phyloP scores from a whole-genome alignment of 169 alveolate species.

The Eimeria maxima region DNA sequence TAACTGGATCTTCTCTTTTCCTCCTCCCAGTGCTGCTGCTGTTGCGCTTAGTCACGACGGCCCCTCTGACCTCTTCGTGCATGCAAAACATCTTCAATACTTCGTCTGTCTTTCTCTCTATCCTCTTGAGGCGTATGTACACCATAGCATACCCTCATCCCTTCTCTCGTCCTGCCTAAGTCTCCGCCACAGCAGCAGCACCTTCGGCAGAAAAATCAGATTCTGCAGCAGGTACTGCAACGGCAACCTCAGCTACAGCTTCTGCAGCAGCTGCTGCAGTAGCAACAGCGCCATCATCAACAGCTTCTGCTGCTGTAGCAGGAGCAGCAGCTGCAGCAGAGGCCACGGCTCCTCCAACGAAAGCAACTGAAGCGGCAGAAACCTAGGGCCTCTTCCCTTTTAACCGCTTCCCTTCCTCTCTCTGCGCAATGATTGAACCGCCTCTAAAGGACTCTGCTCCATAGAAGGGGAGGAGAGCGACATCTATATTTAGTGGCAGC shows the following conservation, averaged over 20 bases:
- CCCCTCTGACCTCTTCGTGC: neutral
- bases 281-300: neutral
- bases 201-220: neutral
- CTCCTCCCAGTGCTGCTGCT: too few species aligned
- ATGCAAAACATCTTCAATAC: neutral
- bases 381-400: too few species aligned
- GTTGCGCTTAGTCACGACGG: too few species aligned
- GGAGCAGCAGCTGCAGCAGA: conserved; percentile 54
- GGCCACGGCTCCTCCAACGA: too few species aligned
- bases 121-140: neutral
- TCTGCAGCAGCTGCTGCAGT: neutral
- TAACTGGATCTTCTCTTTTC: too few species aligned
- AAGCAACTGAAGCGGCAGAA: neutral
- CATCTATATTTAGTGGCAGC: too few species aligned
- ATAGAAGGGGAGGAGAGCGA: too few species aligned
- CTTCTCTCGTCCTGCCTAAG: neutral
- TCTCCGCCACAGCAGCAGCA: neutral
- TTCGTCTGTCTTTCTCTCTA: neutral
- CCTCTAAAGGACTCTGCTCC: too few species aligned
- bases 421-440: too few species aligned
- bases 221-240: neutral
- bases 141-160: neutral
- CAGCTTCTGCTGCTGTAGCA: neutral
- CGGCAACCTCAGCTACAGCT: neutral
- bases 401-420: too few species aligned